phyloP scores from a whole-genome alignment of 495 filamentous ascomycete genomes.

The Xylaria telfairii region DNA sequence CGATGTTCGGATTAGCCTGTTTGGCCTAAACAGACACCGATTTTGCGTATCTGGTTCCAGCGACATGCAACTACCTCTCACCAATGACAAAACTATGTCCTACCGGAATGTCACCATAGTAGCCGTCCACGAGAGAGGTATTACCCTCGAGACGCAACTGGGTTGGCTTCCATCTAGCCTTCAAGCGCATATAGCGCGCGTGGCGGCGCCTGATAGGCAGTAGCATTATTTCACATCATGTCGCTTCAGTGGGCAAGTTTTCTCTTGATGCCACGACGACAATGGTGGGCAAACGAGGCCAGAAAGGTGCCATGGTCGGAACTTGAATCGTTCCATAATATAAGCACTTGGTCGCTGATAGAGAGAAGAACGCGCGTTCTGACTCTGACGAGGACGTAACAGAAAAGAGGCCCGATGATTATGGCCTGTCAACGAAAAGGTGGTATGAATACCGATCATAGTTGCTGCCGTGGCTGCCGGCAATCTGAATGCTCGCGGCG shows the following conservation, averaged over 20 bases:
- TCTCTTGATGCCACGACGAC: background rate
- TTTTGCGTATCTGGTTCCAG: background rate
- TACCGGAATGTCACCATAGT: conserved; percentile 11
- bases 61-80: background rate
- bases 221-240: background rate
- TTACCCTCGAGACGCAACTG: background rate
- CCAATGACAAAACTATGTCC: background rate
- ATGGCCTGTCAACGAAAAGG: background rate
- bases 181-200: conserved; percentile 7
- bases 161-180: background rate
- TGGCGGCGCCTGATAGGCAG: conserved; percentile 25
- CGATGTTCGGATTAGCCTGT: conserved; percentile 4
- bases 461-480: background rate
- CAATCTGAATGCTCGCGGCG: conserved; percentile 1
- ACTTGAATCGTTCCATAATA: background rate
- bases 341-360: background rate
- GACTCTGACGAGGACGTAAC: background rate
- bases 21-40: background rate
- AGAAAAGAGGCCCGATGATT: background rate
- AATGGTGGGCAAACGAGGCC: conserved; percentile 1
- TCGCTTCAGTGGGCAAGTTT: conserved; percentile 1
- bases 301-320: background rate
- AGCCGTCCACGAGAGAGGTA: background rate
- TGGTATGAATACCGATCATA: background rate
- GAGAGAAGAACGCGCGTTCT: background rate